Evolutionary conservation across 2,329 filamentous ascomycete species (phyloP).

Genomic region (Alternaria consortialis): DNA sequence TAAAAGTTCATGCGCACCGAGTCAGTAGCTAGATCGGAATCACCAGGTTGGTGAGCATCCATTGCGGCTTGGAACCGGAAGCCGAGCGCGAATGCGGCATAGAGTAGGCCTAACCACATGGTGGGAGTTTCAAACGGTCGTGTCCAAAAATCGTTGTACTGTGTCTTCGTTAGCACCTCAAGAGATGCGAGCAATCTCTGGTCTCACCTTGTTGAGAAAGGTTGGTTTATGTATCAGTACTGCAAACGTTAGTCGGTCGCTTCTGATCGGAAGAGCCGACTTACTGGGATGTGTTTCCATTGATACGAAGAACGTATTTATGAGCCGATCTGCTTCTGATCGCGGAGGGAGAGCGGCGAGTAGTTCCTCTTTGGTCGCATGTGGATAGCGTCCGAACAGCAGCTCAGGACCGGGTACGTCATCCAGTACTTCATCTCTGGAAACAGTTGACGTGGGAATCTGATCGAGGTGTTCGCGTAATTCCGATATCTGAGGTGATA

Average conservation of each 20-base stretch:
- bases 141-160: constrained; percentile 58
- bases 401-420: constrained; percentile 40
- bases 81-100: constrained; percentile 49
- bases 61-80: constrained; percentile 36
- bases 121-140: constrained; percentile 49
- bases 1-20: constrained; percentile 40
- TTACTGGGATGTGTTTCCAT: constrained; percentile 42
- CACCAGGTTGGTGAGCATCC: constrained; percentile 12
- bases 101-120: constrained; percentile 58
- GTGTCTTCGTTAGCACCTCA: constrained; percentile 9
- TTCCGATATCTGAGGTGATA: constrained; percentile 38
- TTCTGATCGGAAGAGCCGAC: neutral
- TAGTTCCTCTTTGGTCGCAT: constrained; percentile 41
- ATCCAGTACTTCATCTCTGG: constrained; percentile 18
- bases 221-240: constrained; percentile 44
- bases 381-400: constrained; percentile 38
- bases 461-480: constrained; percentile 44
- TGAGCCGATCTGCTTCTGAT: constrained; percentile 36
- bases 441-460: constrained; percentile 35
- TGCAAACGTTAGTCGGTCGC: constrained; percentile 16
- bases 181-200: neutral
- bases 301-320: constrained; percentile 37
- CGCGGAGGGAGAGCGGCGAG: constrained; percentile 39
- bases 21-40: constrained; percentile 6
- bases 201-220: constrained; percentile 36